Conservation (phyloP, 1,284 basidiomycete species). For the Kalmanozyma brasiliensis region DNA sequence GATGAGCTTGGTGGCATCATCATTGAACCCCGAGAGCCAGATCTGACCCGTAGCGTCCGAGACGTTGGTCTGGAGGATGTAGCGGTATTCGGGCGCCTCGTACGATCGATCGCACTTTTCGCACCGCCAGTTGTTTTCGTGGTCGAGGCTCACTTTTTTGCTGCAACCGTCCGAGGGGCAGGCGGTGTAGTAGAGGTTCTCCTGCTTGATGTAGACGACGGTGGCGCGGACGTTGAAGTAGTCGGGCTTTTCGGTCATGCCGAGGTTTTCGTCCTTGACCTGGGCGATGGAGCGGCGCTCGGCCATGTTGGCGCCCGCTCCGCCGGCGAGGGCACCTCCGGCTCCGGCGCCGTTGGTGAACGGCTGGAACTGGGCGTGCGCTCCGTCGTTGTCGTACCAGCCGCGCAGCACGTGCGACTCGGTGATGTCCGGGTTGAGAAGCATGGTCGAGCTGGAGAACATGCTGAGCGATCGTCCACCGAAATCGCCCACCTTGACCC, state of each 20-base stretch:
- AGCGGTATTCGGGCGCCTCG: slow-evolving; percentile 85
- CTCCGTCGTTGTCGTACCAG: slow-evolving; percentile 75
- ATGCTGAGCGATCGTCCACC: slow-evolving; percentile 81
- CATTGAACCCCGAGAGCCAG: slow-evolving; percentile 97
- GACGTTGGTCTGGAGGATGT: slow-evolving; percentile 87
- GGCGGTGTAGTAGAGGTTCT: slow-evolving; percentile 89
- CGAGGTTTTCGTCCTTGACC: slow-evolving; percentile 82
- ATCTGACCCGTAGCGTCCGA: slow-evolving; percentile 87
- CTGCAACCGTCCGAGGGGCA: slow-evolving; percentile 84
- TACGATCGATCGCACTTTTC: slow-evolving; percentile 88
- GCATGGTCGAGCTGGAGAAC: slow-evolving; percentile 72
- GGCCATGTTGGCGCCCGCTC: slow-evolving; percentile 68
- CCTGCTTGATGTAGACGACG: slow-evolving; percentile 86
- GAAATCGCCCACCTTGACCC: slow-evolving; percentile 93
- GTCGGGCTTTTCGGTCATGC: slow-evolving; percentile 81
- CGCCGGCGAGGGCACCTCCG: slow-evolving; percentile 48
- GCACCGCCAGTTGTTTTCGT: slow-evolving; percentile 80
- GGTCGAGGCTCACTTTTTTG: slow-evolving; percentile 86
- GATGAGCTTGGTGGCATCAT: slow-evolving; percentile 79
- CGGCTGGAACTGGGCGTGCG: slow-evolving; percentile 53
- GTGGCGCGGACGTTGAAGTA: slow-evolving; percentile 85
- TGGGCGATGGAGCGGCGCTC: slow-evolving; percentile 77
- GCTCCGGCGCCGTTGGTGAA: slow-evolving; percentile 69
- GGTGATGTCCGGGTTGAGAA: slow-evolving; percentile 84
- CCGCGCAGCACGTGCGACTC: slow-evolving; percentile 87